Percentiles rank a stretch among this genome's conserved stretches.
Conservation (phyloP, 495 filamentous ascomycete genomes). For the Lasiosphaeris hirsuta region DNA sequence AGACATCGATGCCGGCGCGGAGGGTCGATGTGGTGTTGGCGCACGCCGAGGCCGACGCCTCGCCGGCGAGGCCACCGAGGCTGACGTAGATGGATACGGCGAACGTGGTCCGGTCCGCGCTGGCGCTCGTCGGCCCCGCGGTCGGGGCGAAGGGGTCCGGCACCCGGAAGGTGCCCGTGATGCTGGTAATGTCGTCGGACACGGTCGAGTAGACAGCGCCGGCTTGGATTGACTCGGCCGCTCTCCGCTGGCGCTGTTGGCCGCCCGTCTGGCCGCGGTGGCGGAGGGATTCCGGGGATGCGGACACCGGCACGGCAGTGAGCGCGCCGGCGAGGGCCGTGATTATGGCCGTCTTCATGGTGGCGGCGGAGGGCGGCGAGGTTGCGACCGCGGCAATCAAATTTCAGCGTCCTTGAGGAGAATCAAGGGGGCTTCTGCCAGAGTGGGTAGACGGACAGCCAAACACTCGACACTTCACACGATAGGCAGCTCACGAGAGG, state of each 20-base stretch:
- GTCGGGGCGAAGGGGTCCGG: slow-evolving; percentile 19
- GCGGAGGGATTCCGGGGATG: background rate
- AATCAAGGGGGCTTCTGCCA: too few relatives aligned
- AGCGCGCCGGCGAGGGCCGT: too few relatives aligned
- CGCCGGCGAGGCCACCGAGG: slow-evolving; percentile 15
- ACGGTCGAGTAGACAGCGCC: slow-evolving; percentile 3
- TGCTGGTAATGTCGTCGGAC: slow-evolving; percentile 9
- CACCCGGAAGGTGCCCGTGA: slow-evolving; percentile 16
- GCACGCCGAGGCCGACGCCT: background rate
- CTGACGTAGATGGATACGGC: slow-evolving; percentile 29
- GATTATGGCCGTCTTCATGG: too few relatives aligned
- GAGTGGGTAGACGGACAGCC: too few relatives aligned
- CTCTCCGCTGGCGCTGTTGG: background rate
- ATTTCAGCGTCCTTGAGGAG: too few relatives aligned
- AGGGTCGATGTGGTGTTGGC: slow-evolving; percentile 1
- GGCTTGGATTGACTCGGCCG: background rate
- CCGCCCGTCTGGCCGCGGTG: background rate
- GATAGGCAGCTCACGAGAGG: too few relatives aligned
- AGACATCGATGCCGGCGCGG: slow-evolving; percentile 28
- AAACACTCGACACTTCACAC: too few relatives aligned
- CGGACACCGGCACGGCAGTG: background rate
- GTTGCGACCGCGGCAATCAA: too few relatives aligned
- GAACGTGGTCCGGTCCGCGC: slow-evolving; percentile 16
- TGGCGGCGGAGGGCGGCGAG: too few relatives aligned
- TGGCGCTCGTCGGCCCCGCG: slow-evolving; percentile 21